Conservation (phyloP, 345 rosid species). For the Boechera retrofracta region DNA sequence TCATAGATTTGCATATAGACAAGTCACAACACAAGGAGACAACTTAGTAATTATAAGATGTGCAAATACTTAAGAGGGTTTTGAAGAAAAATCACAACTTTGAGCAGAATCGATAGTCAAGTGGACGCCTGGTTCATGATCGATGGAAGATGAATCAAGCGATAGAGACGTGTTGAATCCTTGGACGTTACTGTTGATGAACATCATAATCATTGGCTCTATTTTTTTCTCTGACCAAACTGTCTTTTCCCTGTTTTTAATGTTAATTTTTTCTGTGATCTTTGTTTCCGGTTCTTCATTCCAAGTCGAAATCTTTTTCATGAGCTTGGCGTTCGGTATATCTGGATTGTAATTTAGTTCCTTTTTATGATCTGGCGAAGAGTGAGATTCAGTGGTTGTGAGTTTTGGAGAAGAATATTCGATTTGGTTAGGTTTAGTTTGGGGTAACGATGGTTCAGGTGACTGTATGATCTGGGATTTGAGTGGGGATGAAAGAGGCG, state of each 20-base stretch:
- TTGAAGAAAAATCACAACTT: constrained; percentile 19
- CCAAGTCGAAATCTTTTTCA: neutral
- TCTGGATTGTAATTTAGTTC: constrained; percentile 1
- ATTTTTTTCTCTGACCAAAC: constrained; percentile 7
- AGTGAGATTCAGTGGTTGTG: constrained; percentile 1
- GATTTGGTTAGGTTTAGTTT: neutral
- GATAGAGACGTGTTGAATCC: constrained; percentile 44
- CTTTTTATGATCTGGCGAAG: neutral
- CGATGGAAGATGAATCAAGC: constrained; percentile 35
- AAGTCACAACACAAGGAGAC: too few species aligned
- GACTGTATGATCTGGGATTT: neutral
- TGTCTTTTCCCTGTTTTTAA: neutral
- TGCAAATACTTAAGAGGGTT: too few species aligned
- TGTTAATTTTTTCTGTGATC: neutral
- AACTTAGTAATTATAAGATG: too few species aligned
- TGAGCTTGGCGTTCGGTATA: neutral
- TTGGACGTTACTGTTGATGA: constrained; percentile 43
- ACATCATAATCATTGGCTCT: constrained; percentile 18
- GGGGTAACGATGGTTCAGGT: neutral
- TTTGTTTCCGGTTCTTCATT: neutral
- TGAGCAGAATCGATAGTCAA: constrained; percentile 20
- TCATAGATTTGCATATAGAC: too few species aligned
- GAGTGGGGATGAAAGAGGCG: neutral
- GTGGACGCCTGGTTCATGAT: constrained; percentile 46
- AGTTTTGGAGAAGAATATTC: constrained; percentile 9